Percentiles rank a stretch among this genome's conserved stretches.
Evolutionary conservation across 208 protist species (phyloP).

Genomic region (Leishmania braziliensis): DNA sequence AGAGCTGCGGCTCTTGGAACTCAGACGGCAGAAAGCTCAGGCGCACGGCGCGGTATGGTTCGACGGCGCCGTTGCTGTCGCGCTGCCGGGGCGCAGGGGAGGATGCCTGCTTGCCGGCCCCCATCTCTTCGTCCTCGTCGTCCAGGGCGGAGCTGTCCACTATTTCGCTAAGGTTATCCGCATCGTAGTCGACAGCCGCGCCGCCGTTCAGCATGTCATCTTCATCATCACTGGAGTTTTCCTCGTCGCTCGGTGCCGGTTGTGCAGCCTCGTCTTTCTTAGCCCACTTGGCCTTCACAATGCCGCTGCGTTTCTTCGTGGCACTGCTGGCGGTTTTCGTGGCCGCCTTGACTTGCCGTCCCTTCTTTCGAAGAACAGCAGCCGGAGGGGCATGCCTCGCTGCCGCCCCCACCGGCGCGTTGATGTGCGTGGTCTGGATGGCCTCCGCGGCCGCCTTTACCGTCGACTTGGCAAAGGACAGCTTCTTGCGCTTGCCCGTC

Average conservation of each 20-base stretch:
- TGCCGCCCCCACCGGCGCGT: conserved; percentile 5
- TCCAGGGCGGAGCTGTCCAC: conserved; percentile 28
- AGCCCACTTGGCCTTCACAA: conserved; percentile 42
- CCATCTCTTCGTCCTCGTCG: conserved; percentile 26
- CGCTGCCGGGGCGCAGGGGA: conserved; percentile 11
- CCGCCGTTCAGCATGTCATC: conserved; percentile 34
- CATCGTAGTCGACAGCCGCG: conserved; percentile 18
- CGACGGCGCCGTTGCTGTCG: conserved; percentile 22
- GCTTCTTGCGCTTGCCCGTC: conserved; percentile 32
- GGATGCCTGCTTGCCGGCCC: not conserved
- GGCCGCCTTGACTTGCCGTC: not conserved
- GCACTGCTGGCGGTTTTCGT: not conserved
- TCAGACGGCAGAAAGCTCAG: conserved; percentile 81
- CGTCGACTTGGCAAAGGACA: conserved; percentile 28
- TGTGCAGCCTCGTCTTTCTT: conserved; percentile 6
- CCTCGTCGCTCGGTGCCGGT: conserved; percentile 9
- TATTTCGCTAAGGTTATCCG: conserved; percentile 36
- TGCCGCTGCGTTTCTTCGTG: conserved; percentile 32
- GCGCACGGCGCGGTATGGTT: conserved; percentile 68
- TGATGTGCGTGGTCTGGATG: conserved; percentile 31
- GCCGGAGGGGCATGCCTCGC: not conserved
- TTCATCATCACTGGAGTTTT: conserved; percentile 28
- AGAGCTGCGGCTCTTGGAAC: conserved; percentile 89
- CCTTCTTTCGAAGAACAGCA: conserved; percentile 9
- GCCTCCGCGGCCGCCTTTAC: conserved; percentile 23